These are phyloP conservation scores for Begonia peltatifolia DNA, from an alignment of 306 rosid species.

Conservation along the genomic window DNA sequence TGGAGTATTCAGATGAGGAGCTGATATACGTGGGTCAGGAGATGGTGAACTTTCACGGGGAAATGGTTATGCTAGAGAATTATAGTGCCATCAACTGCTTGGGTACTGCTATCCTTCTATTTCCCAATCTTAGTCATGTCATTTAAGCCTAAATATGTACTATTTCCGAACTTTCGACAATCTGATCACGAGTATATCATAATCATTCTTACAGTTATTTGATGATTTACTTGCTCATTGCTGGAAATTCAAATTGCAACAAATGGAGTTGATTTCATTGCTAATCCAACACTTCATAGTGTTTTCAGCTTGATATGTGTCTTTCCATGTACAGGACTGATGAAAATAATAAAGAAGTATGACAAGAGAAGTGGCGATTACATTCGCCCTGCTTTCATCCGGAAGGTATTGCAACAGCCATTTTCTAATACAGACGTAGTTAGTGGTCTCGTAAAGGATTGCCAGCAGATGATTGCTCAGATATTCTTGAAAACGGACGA, in stretches of 20 bases:
- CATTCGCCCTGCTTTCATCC: conserved; percentile 56
- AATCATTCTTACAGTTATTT: too few species aligned
- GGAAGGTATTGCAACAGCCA: conserved; percentile 66
- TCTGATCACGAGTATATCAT: too few species aligned
- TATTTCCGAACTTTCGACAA: too few species aligned
- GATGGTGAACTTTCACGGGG: conserved; percentile 84
- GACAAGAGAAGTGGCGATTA: conserved; percentile 76
- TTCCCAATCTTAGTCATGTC: not conserved
- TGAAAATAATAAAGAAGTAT: conserved; percentile 83
- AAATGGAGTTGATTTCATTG: too few species aligned
- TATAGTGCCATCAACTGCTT: conserved; percentile 78
- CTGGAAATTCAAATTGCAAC: too few species aligned
- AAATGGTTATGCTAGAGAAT: conserved; percentile 84
- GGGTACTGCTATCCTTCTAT: conserved; percentile 24
- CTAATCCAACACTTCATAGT: not conserved
- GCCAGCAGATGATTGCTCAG: conserved; percentile 41
- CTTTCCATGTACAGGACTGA: conserved; percentile 28
- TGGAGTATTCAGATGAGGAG: conserved; percentile 43
- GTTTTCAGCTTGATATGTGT: not conserved
- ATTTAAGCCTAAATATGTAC: not conserved
- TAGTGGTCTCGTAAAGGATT: conserved; percentile 63
- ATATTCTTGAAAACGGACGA: conserved; percentile 38
- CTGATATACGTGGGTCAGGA: conserved; percentile 51
- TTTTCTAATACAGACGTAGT: conserved; percentile 71
- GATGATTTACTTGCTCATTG: too few species aligned